Evolutionary conservation across 1,139 yeast species (phyloP).

Genomic region (Casaregolazyma lundiana): DNA sequence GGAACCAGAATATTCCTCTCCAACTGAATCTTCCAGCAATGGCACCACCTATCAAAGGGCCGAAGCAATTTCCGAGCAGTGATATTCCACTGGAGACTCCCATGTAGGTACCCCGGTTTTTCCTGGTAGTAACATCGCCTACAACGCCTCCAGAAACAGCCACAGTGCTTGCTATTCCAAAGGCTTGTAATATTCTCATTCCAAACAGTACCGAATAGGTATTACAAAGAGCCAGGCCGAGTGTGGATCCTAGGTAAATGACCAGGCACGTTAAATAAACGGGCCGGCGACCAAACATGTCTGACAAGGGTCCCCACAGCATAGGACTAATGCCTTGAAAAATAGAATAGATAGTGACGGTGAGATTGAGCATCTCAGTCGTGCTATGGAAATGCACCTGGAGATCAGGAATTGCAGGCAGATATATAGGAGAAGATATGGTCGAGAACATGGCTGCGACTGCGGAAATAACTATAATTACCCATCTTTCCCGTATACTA

Average conservation of each 20-base stretch:
- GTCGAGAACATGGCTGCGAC: slow-evolving; percentile 56
- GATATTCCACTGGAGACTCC: slow-evolving; percentile 63
- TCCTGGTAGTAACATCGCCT: slow-evolving; percentile 60
- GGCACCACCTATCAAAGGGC: slow-evolving; percentile 71
- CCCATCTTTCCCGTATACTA: slow-evolving; percentile 8
- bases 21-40: slow-evolving; percentile 58
- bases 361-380: slow-evolving; percentile 53
- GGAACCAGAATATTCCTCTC: slow-evolving; percentile 74
- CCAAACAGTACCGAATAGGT: slow-evolving; percentile 51
- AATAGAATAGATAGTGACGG: slow-evolving; percentile 66
- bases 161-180: slow-evolving; percentile 65
- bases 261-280: slow-evolving; percentile 49
- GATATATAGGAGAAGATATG: slow-evolving; percentile 65
- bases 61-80: slow-evolving; percentile 67
- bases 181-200: slow-evolving; percentile 63
- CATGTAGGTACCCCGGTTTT: slow-evolving; percentile 59
- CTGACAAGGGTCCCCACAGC: slow-evolving; percentile 57
- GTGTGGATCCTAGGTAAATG: slow-evolving; percentile 51
- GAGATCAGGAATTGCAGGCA: slow-evolving; percentile 62
- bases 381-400: slow-evolving; percentile 48
- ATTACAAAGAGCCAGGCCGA: slow-evolving; percentile 56
- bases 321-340: slow-evolving; percentile 71
- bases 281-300: slow-evolving; percentile 65
- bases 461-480: slow-evolving; percentile 40
- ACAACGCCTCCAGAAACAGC: slow-evolving; percentile 63